Evolutionary conservation across 1,139 yeast genomes (phyloP), one percentile per base, ranked within the genome.

Genomic region (Tardiomyces depauwii): DNA sequence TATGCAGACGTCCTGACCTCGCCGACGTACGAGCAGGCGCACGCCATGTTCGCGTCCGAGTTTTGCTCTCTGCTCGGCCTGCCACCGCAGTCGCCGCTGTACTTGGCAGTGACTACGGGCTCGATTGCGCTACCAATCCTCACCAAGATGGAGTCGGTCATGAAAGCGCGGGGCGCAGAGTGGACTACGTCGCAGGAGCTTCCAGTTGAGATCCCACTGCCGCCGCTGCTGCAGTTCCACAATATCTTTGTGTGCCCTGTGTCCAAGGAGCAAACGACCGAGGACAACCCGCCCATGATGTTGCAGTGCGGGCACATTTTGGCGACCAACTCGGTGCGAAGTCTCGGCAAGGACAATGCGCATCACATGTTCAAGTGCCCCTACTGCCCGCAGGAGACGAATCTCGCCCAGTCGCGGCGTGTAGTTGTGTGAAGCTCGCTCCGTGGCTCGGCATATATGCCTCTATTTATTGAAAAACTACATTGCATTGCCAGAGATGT

Each of bases 191-290:
- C 65, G 33, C 69, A 74, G 51, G 84, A 80, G 58, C 59, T 80
- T 28, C 84, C 85, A 2, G 76, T 79, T 45, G 83, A 77, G 50
- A 71, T 78, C 39, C 71, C 72, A 28, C 61, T 80, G 27, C 85
- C 86, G 0, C 61, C 63, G 0, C 63, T 64, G 30, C 61, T 77
- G 43, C 69, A 68, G 43, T 84, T 79, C 64, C 96, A 88, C 63
- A 86, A 95, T 0, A 80, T 88, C 2, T 88, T 87, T 62, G 88
- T 87, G 3, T 88, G 96, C 61, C 96, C 96, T 0, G 89, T 88
- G 1, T 76, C 91, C 7, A 84, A 86, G 61, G 95, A 87, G 55
- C 96, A 89, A 57, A 74, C 85, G 1, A 78, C 82, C 0, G 61
- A 59, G 12, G 65, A 59, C 12, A 80, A 80, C 54, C 82, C 84